Percentiles rank a stretch among this genome's conserved stretches.
phyloP scores from a whole-genome alignment of 2,329 filamentous ascomycete genomes.

The Cercospora brassicicola region DNA sequence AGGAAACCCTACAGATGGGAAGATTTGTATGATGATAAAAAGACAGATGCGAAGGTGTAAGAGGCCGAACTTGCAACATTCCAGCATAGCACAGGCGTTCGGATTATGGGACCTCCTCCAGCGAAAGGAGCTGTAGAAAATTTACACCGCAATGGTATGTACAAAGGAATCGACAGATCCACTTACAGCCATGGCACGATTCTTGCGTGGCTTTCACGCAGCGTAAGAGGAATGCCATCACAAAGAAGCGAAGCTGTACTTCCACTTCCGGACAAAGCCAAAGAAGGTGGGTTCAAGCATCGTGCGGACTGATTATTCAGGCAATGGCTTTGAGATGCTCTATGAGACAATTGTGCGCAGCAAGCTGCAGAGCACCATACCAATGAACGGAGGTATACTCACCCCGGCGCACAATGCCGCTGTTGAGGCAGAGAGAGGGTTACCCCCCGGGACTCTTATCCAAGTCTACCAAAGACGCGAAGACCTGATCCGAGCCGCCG shows the following conservation, averaged over 20 bases:
- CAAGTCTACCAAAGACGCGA: background rate
- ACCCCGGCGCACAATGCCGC: background rate
- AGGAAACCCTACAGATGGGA: slow-evolving; percentile 29
- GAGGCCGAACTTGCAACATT: background rate
- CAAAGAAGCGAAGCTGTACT: slow-evolving; percentile 5
- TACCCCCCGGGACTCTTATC: background rate
- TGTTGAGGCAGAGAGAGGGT: background rate
- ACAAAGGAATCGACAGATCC: background rate
- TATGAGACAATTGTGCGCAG: background rate
- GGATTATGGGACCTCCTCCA: background rate
- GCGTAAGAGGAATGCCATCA: background rate
- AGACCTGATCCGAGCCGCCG: background rate
- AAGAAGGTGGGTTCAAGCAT: slow-evolving; percentile 4
- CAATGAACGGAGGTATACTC: slow-evolving; percentile 1
- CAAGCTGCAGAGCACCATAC: background rate
- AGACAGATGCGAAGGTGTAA: slow-evolving; percentile 21
- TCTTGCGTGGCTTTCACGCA: background rate
- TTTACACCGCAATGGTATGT: slow-evolving; percentile 6
- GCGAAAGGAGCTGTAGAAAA: slow-evolving; percentile 3
- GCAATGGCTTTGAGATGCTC: background rate
- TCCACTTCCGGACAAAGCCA: background rate
- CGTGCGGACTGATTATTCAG: background rate
- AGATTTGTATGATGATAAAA: slow-evolving; percentile 28
- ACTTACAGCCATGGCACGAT: background rate
- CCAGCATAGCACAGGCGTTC: slow-evolving; percentile 4